Conservation (phyloP, 805 yeast species). For the Gaillardinia entomophila region DNA sequence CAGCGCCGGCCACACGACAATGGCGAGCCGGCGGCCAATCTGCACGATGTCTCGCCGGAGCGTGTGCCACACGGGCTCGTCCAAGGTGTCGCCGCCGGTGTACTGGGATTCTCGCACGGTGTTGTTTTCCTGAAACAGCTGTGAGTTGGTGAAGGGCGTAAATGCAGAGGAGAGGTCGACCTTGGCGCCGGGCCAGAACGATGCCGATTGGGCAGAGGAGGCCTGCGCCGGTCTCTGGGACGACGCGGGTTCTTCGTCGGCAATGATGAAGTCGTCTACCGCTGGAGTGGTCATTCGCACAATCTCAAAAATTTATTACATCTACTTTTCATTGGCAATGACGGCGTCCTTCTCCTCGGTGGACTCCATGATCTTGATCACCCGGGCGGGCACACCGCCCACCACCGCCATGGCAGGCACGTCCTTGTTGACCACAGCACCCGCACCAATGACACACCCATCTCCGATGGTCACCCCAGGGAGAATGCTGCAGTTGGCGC, state of each 20-base stretch:
- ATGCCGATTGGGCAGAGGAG: no score
- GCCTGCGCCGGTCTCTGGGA: conserved; percentile 1
- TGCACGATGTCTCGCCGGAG: conserved; percentile 34
- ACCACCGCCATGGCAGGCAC: conserved; percentile 52
- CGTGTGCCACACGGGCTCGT: conserved; percentile 61
- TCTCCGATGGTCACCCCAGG: conserved; percentile 68
- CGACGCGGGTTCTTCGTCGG: conserved; percentile 25
- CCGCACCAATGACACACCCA: conserved; percentile 60
- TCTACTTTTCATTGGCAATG: conserved; percentile 1
- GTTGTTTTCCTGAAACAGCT: conserved; percentile 13
- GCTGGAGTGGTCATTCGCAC: conserved; percentile 6
- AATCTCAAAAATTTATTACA: conserved; percentile 1
- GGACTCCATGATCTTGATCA: conserved; percentile 26
- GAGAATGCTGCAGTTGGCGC: conserved; percentile 46
- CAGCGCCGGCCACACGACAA: conserved; percentile 42
- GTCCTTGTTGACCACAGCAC: conserved; percentile 54
- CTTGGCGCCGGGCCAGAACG: conserved; percentile 9
- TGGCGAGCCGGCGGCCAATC: conserved; percentile 29
- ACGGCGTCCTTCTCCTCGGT: conserved; percentile 9
- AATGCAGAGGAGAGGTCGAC: conserved; percentile 11
- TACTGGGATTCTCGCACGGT: conserved; percentile 44
- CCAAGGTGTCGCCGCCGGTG: conserved; percentile 66
- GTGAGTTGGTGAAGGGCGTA: conserved; percentile 10
- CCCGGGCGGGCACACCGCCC: conserved; percentile 60
- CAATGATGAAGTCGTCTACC: conserved; percentile 28